These are phyloP conservation scores for Didymella glomerata DNA, from an alignment of 2,329 filamentous ascomycete species.

Conservation along the genomic window DNA sequence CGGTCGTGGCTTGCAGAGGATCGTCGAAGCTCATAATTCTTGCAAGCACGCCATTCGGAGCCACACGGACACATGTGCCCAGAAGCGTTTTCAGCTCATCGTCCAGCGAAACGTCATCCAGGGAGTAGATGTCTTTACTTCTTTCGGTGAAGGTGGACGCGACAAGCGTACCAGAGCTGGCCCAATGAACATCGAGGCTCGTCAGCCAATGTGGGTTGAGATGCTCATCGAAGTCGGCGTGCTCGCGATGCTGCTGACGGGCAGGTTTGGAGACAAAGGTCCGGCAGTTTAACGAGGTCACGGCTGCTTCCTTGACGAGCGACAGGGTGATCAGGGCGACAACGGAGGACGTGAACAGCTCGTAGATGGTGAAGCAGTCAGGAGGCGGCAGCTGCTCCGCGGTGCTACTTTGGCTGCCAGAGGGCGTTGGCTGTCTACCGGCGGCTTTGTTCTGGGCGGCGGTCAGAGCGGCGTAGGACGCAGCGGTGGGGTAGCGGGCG, in stretches of 20 bases:
- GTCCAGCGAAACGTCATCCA: slow-evolving; percentile 26
- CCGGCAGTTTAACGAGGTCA: slow-evolving; percentile 49
- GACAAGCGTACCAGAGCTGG: slow-evolving; percentile 47
- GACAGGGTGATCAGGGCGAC: slow-evolving; percentile 47
- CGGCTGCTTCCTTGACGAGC: slow-evolving; percentile 43
- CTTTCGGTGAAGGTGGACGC: slow-evolving; percentile 41
- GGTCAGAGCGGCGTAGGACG: slow-evolving; percentile 33
- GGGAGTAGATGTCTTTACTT: slow-evolving; percentile 35
- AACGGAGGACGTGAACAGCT: slow-evolving; percentile 50
- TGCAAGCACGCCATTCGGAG: slow-evolving; percentile 46
- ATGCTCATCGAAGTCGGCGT: slow-evolving; percentile 4
- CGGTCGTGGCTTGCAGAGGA: slow-evolving; percentile 29
- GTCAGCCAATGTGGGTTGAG: slow-evolving; percentile 36
- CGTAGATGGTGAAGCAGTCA: slow-evolving; percentile 48
- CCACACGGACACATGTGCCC: slow-evolving; percentile 45
- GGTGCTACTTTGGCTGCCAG: slow-evolving; percentile 1
- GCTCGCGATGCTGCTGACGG: slow-evolving; percentile 18
- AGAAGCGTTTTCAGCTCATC: slow-evolving; percentile 31
- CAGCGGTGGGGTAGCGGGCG: slow-evolving; percentile 30
- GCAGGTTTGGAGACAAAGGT: slow-evolving; percentile 45
- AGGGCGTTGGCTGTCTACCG: not conserved
- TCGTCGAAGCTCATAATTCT: slow-evolving; percentile 44
- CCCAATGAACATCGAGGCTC: slow-evolving; percentile 45
- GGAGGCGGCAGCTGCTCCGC: slow-evolving; percentile 27
- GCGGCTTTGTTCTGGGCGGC: slow-evolving; percentile 26